Conservation (phyloP, 495 filamentous ascomycete species). For the Corynascus novoguineensis region DNA sequence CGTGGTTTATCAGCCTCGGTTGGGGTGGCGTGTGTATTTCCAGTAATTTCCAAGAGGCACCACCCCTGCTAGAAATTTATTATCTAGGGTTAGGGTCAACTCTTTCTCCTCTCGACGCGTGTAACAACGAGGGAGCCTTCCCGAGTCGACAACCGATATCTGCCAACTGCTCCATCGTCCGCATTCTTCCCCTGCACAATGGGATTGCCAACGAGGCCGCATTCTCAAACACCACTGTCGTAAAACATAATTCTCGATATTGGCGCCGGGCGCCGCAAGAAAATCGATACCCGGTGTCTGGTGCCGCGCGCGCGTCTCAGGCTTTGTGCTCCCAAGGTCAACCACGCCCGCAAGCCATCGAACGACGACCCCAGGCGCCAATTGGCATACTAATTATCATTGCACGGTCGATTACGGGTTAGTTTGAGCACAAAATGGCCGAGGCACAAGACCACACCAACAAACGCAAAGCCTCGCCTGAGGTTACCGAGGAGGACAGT, state of each 20-base stretch:
- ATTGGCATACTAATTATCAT: background rate
- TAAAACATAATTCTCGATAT: too few relatives aligned
- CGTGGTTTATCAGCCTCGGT: background rate
- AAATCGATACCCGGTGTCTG: too few relatives aligned
- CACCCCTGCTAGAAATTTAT: background rate
- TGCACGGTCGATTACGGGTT: background rate
- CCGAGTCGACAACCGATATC: too few relatives aligned
- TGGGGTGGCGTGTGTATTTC: conserved; percentile 7
- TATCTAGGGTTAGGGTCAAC: conserved; percentile 1
- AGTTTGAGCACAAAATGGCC: background rate
- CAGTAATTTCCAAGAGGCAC: conserved; percentile 4
- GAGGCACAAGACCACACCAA: conserved; percentile 8
- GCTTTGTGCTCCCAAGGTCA: too few relatives aligned
- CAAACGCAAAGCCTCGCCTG: conserved; percentile 28
- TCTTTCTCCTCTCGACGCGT: background rate
- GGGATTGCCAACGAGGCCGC: too few relatives aligned
- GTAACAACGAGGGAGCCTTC: background rate
- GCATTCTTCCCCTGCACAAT: too few relatives aligned
- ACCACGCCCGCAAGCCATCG: too few relatives aligned
- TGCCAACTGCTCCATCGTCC: too few relatives aligned
- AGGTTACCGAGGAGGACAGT: conserved; percentile 10
- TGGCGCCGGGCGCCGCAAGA: too few relatives aligned
- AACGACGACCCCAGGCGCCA: too few relatives aligned
- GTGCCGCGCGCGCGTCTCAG: too few relatives aligned
- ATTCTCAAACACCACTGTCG: too few relatives aligned